Evolutionary conservation across 1,284 basidiomycete genomes (phyloP).

Genomic region (Sporisorium reilianum): DNA sequence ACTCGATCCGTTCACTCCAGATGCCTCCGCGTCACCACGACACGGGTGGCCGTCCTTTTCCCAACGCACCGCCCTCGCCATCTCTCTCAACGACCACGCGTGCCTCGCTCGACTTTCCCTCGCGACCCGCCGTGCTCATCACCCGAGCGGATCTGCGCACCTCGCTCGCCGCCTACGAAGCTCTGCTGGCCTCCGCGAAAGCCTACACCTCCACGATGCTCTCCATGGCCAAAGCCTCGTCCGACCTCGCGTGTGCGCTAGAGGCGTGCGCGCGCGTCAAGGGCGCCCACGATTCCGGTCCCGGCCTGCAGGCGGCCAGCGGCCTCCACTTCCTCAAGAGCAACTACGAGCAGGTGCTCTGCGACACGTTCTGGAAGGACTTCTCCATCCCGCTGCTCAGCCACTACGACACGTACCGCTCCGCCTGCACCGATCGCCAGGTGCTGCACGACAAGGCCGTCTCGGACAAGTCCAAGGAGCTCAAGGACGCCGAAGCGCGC

Average conservation of each 20-base stretch:
- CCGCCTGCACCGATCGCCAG: constrained; percentile 74
- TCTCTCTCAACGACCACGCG: constrained; percentile 51
- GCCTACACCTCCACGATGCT: constrained; percentile 86
- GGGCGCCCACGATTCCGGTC: constrained; percentile 61
- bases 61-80: constrained; percentile 45
- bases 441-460: constrained; percentile 63
- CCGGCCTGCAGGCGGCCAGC: constrained; percentile 60
- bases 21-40: constrained; percentile 34
- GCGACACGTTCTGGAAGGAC: constrained; percentile 86
- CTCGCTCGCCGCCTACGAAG: constrained; percentile 82
- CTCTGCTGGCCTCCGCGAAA: constrained; percentile 84
- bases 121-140: constrained; percentile 79
- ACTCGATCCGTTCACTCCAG: constrained; percentile 37
- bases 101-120: constrained; percentile 77
- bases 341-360: constrained; percentile 91
- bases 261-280: constrained; percentile 66
- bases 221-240: constrained; percentile 85
- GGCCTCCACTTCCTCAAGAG: constrained; percentile 91
- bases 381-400: constrained; percentile 89
- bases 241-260: constrained; percentile 81
- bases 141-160: constrained; percentile 82
- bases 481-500: constrained; percentile 87
- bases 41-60: constrained; percentile 13
- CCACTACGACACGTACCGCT: constrained; percentile 83
- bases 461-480: constrained; percentile 83